Evolutionary conservation across 2,329 filamentous ascomycete genomes (phyloP).

Genomic region (Pseudogymnoascus sp.): DNA sequence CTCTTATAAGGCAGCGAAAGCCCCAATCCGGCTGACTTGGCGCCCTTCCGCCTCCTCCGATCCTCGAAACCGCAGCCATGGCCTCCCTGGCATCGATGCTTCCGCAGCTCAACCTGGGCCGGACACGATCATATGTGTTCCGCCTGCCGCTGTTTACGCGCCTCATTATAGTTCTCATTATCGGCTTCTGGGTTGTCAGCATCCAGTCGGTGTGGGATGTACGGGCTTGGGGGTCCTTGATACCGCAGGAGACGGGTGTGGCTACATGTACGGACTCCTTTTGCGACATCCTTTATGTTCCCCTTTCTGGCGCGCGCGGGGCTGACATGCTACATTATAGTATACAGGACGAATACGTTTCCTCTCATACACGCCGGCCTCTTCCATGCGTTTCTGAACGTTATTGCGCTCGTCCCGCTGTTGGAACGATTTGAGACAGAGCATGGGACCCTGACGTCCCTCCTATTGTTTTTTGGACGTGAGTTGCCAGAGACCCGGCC

Average conservation of each 20-base stretch:
- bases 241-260: conserved; percentile 66
- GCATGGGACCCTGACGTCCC: conserved; percentile 80
- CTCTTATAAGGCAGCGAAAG: conserved; percentile 3
- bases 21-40: conserved; percentile 2
- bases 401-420: conserved; percentile 73
- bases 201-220: conserved; percentile 65
- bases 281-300: conserved; percentile 8
- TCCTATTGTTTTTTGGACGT: conserved; percentile 87
- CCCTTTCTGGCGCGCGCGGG: background rate
- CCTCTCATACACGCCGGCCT: conserved; percentile 77
- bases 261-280: conserved; percentile 51
- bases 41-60: background rate
- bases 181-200: conserved; percentile 59
- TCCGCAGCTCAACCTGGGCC: conserved; percentile 55
- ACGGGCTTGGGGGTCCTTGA: conserved; percentile 67
- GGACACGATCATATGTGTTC: conserved; percentile 71
- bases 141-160: conserved; percentile 86
- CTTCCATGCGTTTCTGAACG: conserved; percentile 72
- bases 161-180: conserved; percentile 54
- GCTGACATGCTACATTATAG: conserved; percentile 37
- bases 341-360: conserved; percentile 89
- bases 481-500: conserved; percentile 34
- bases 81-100: conserved; percentile 23
- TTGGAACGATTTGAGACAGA: conserved; percentile 90
- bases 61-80: conserved; percentile 7